These are phyloP conservation scores for Samsoniella hepiali DNA, from an alignment of 2,329 filamentous ascomycete species.

Conservation along the genomic window DNA sequence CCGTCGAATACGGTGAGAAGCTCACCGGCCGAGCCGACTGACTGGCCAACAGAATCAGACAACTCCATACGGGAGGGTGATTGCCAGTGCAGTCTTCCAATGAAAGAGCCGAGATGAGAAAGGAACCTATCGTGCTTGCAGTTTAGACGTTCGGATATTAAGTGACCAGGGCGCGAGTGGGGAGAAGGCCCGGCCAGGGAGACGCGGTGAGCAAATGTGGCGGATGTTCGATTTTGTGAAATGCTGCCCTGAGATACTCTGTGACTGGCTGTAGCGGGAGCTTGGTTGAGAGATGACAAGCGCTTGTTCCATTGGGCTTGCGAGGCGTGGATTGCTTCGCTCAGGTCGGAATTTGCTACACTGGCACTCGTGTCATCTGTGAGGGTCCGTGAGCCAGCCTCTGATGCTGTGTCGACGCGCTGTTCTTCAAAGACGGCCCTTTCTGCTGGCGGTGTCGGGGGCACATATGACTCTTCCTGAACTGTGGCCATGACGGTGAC, in stretches of 20 bases:
- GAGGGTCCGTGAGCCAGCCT: constrained; percentile 40
- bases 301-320: constrained; percentile 41
- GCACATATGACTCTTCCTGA: constrained; percentile 55
- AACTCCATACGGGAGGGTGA: constrained; percentile 87
- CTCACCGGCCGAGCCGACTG: constrained; percentile 75
- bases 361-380: constrained; percentile 33
- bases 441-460: constrained; percentile 63
- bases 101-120: constrained; percentile 87
- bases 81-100: constrained; percentile 83
- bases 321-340: constrained; percentile 36
- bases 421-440: constrained; percentile 46
- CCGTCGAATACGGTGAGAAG: constrained; percentile 77
- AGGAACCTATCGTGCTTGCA: constrained; percentile 83
- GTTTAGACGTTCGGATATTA: constrained; percentile 80
- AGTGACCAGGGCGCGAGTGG: constrained; percentile 60
- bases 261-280: constrained; percentile 28
- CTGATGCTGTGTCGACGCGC: constrained; percentile 29
- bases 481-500: constrained; percentile 60
- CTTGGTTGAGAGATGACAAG: constrained; percentile 43
- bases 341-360: constrained; percentile 33
- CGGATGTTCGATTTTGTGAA: constrained; percentile 46
- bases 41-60: constrained; percentile 76
- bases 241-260: constrained; percentile 37
- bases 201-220: constrained; percentile 66
- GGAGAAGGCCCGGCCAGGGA: constrained; percentile 70